Evolutionary conservation across 2,329 filamentous ascomycete genomes (phyloP).

Genomic region (Sporothrix brunneoviolacea): DNA sequence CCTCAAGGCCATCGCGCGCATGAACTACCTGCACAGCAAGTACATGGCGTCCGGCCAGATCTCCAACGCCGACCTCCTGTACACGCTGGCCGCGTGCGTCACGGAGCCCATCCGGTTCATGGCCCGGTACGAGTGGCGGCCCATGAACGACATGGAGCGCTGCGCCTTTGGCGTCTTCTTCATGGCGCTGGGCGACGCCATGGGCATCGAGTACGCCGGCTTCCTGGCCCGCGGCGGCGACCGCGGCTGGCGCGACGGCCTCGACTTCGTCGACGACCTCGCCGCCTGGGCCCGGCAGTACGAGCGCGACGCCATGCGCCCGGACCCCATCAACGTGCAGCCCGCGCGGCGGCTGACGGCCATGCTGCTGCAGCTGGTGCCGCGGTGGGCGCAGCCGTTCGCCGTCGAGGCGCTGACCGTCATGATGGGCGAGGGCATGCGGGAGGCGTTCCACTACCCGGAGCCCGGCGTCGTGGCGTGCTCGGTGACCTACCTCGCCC

Average conservation of each 20-base stretch:
- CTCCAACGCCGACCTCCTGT: constrained; percentile 31
- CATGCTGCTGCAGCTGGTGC: constrained; percentile 51
- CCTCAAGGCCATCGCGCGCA: constrained; percentile 30
- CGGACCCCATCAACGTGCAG: constrained; percentile 39
- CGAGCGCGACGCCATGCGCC: constrained; percentile 53
- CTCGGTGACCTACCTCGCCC: constrained; percentile 37
- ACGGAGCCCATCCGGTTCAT: constrained; percentile 60
- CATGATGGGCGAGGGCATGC: constrained; percentile 57
- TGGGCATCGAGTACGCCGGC: constrained; percentile 52
- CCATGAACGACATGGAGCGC: constrained; percentile 57
- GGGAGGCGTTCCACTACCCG: constrained; percentile 54
- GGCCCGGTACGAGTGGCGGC: constrained; percentile 62
- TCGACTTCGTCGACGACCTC: constrained; percentile 46
- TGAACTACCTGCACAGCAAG: constrained; percentile 33
- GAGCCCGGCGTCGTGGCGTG: constrained; percentile 34
- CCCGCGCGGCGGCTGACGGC: constrained; percentile 54
- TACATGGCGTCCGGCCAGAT: constrained; percentile 30
- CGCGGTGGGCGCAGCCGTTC: constrained; percentile 38
- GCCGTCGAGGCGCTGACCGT: constrained; percentile 47
- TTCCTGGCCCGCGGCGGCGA: constrained; percentile 28
- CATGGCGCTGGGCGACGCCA: constrained; percentile 64
- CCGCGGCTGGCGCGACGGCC: constrained; percentile 40
- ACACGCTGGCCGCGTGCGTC: constrained; percentile 51
- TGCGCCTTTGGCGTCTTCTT: constrained; percentile 64
- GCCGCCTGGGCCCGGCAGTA: constrained; percentile 46